Base-by-base conservation (phyloP, 345 rosid genomes). In the Acer yangbiense region DNA sequence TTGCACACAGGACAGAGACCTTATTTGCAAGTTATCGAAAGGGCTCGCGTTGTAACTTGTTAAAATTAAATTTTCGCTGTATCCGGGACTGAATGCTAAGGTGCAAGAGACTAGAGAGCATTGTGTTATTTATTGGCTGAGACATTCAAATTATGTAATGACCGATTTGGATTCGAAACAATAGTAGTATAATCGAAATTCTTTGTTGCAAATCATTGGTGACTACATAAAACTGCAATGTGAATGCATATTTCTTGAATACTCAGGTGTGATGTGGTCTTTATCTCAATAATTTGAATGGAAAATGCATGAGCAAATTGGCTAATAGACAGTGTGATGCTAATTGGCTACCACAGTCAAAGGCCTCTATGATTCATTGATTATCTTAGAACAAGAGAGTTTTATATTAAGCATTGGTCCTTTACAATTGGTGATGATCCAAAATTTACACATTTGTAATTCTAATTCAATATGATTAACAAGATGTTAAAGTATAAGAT, bases 81-180 rank as follows among this genome's bases (percentile, higher is more conserved):
- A 57, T 68, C 43, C n/a, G 6, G 35, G 13, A 52, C 41, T 8
- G 54, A 39, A 67, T 67, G 32, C 54, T 13, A 48, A 75, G 35
- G 71, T 66, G 48, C n/a, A 52, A 52, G 1, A 16, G 18, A 2
- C 23, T 3, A 21, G 43, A 66, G 43, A 67, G 44, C n/a, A 16
- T 27, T 17, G 12, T 57, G 67, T 23, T 66, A 17, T 67, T 67
- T 67, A 65, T 39, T 66, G 17, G 39, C 35, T 55, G 58, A 23
- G 68, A 68, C 46, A 14, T 60, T 68, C 73, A 58, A 68, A 17
- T 76, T 50, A 25, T 58, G 68, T 68, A 66, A 16, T 55, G 48
- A 20, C 11, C 14, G 18, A 0, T 73, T 74, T 13, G 14, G 3
- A 46, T 74, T 64, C 4, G 12, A 16, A 75, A 46, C 21, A 7